phyloP scores from a whole-genome alignment of 2,329 filamentous ascomycete species.

The Akanthomyces dipterigenus region DNA sequence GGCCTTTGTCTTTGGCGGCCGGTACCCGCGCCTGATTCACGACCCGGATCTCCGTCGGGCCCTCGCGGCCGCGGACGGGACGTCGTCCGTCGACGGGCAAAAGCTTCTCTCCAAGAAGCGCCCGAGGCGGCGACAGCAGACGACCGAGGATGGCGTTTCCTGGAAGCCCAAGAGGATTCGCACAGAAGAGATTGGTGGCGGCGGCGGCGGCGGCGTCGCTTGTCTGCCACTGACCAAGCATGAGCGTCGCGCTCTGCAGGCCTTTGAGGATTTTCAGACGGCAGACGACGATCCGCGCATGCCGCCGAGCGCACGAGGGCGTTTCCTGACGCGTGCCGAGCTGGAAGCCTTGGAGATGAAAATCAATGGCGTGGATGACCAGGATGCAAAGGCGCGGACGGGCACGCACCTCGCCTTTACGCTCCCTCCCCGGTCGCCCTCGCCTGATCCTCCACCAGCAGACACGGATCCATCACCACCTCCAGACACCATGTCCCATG shows the following conservation, averaged over 20 bases:
- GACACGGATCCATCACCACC: not conserved
- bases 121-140: not conserved
- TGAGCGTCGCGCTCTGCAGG: not conserved
- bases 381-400: not conserved
- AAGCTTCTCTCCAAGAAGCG: constrained; percentile 10
- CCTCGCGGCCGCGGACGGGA: not conserved
- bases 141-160: not conserved
- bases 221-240: not conserved
- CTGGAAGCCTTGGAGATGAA: not conserved
- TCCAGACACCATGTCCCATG: not conserved
- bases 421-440: not conserved
- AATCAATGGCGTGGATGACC: not conserved
- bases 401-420: not conserved
- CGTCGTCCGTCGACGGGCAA: constrained; percentile 8
- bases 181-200: not conserved
- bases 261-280: not conserved
- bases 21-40: constrained; percentile 15
- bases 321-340: not conserved
- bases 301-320: not conserved
- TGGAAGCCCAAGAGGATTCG: not conserved
- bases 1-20: constrained; percentile 17
- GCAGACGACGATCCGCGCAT: not conserved
- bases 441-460: not conserved
- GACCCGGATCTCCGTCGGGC: not conserved
- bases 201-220: too few relatives aligned